Base-by-base conservation (phyloP, 768 basidiomycete species). In the Suillus discolor region DNA sequence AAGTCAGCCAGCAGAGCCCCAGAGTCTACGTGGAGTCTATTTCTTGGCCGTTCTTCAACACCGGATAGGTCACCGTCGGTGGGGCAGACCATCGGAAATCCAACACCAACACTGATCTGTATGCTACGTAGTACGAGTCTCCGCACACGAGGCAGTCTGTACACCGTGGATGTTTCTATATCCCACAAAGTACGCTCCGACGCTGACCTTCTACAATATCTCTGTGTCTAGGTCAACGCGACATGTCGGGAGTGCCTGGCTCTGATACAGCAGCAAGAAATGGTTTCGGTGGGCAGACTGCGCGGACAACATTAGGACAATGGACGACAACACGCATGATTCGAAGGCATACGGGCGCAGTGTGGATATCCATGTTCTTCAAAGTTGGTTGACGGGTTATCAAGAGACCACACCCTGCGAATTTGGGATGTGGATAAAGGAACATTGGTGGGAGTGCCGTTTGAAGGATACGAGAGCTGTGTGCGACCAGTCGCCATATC, bases 401-500 rank as follows among this genome's bases (percentile, higher is more conserved):
- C 49, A 28, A 9, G 15, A 15, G 15, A 51, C 8, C 13, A 25
- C 3, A 51, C 25, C 25, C 25, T 51, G 25, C 49, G 25, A 16
- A 51, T 51, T 16, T 51, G 51, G 51, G 51, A 51, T 16, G 25
- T 51, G 28, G 25, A 51, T 16, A 20, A 34, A 55, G 34, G 34
- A 20, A 6, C 31, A 8, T 20, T 12, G 9, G 20, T 55, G 20
- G 54, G 54, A 34, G 28, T 6, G 7, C 57, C 66, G 11, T 45
- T 20, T n/a, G 44, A n/a, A 47, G n/a, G 45, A n/a, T n/a, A 47
- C n/a, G 45, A n/a, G 4, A 47, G n/a, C n/a, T 47, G 44, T 18
- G 59, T 70, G 15, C 16, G 13, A 8, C 34, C 63, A 59, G 67
- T 71, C 7, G 67, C 61, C 5, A 55, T 66, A 47, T 70, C 67